Percentiles rank a stretch among this genome's conserved stretches.
Conservation (phyloP, 345 rosid species). For the Acer negundo region DNA sequence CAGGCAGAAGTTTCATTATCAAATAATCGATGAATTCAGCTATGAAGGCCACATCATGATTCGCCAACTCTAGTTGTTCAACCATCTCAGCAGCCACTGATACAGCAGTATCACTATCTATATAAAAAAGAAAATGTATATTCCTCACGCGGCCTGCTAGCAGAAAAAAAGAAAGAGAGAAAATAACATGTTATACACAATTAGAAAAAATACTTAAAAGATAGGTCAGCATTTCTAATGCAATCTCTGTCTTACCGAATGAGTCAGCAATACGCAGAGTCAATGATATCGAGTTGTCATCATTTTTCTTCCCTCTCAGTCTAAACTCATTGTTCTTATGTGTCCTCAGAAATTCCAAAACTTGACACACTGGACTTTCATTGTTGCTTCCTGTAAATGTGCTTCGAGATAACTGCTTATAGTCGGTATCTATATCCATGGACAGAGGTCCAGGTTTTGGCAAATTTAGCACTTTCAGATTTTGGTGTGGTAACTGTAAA, state of each 20-base stretch:
- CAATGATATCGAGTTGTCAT: constrained; percentile 51
- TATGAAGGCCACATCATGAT: constrained; percentile 69
- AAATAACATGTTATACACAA: not conserved
- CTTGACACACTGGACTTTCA: constrained; percentile 33
- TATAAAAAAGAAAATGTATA: constrained; percentile 68
- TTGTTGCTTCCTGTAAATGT: constrained; percentile 38
- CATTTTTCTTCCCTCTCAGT: constrained; percentile 51
- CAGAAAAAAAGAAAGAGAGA: not conserved
- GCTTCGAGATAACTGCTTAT: constrained; percentile 47
- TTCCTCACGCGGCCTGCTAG: constrained; percentile 53
- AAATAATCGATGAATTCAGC: constrained; percentile 68
- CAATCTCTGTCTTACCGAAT: constrained; percentile 38
- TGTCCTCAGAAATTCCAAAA: constrained; percentile 47
- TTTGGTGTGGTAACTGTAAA: constrained; percentile 27
- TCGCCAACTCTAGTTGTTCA: constrained; percentile 66
- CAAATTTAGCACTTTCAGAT: constrained; percentile 30
- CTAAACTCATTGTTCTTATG: constrained; percentile 49
- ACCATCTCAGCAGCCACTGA: constrained; percentile 81
- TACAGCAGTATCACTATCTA: constrained; percentile 69
- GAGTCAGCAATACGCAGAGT: constrained; percentile 59
- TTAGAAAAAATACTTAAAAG: not conserved
- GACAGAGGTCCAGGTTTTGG: constrained; percentile 40
- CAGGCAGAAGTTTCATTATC: constrained; percentile 53
- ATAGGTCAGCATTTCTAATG: not conserved
- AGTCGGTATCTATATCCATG: constrained; percentile 61